Evolutionary conservation across 2,329 filamentous ascomycete species (phyloP), one percentile per base, ranked within the genome.

Genomic region (Aspergillus chevalieri): DNA sequence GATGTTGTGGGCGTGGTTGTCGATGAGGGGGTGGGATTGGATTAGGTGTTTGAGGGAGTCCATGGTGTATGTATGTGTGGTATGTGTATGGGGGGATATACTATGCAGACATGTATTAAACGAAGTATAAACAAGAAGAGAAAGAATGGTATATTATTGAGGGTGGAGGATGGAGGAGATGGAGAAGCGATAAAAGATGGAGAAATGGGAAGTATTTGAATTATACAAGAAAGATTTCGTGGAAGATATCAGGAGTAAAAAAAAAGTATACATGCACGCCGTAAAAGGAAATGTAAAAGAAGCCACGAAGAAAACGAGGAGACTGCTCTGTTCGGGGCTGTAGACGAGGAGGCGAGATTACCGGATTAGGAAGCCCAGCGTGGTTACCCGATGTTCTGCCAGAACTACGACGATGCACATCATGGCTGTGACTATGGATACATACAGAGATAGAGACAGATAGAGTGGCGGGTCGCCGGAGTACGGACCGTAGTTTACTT

Each of bases 1-100:
- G 14, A 76, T 53, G 52, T 75, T 75, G 52, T 76, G 73, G 9
- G 72, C 73, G 62, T 76, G 74, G 52, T 75, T 72, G 55, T 76
- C 74, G 44, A 76, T 75, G n/a, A 72, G 52, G 7, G 73, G 70
- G 43, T 72, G 70, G 6, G 58, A 62, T 48, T 63, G 65, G 24
- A 74, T 65, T 42, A 74, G 57, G 14, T 61, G 52, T 19, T 63
- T 61, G 3, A 74, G 61, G 17, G 64, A 60, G 17, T 64, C 48
- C n/a, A 68, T 46, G 15, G 52, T 43, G 26, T 28, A 10, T 28
- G 9, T 28, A 12, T 30, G 9, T 5, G 9, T 12, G 12, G 9
- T 30, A 30, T 12, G 26, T 30, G 26, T 30, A 30, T 63, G 10
- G 33, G 15, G 41, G 26, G 9, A 28, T 21, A 17, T 30, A 15